These are phyloP conservation scores for Lagenidium giganteum DNA, from an alignment of 352 stramenopile genomes.

Conservation along the genomic window DNA sequence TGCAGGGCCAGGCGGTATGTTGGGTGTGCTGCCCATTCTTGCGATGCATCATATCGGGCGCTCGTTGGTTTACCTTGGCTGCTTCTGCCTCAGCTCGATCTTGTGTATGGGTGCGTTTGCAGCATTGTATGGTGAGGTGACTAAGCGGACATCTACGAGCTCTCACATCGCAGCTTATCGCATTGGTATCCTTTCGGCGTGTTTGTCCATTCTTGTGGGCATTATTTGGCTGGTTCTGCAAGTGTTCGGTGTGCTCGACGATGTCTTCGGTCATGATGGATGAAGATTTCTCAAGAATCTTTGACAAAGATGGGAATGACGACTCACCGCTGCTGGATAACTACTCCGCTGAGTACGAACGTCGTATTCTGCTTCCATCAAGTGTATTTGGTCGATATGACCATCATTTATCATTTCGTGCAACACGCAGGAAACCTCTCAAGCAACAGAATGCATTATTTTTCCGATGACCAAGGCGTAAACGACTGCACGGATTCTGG, in stretches of 20 bases:
- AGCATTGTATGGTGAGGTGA: conserved; percentile 71
- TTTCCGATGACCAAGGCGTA: too few relatives aligned
- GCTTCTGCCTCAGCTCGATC: conserved; percentile 83
- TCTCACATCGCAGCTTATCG: conserved; percentile 29
- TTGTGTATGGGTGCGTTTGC: conserved; percentile 88
- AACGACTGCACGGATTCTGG: too few relatives aligned
- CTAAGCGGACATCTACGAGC: conserved; percentile 20
- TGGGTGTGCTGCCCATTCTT: conserved; percentile 85
- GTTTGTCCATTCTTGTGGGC: conserved; percentile 59
- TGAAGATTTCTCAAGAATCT: too few relatives aligned
- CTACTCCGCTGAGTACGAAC: too few relatives aligned
- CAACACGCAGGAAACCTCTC: too few relatives aligned
- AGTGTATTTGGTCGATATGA: too few relatives aligned
- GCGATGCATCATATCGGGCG: conserved; percentile 39
- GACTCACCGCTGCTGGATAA: too few relatives aligned
- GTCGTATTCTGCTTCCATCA: too few relatives aligned
- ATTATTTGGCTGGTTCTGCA: conserved; percentile 68
- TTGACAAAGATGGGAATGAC: too few relatives aligned
- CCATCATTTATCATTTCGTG: too few relatives aligned
- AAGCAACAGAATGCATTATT: too few relatives aligned
- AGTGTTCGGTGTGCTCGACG: conserved; percentile 50
- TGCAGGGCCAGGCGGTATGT: conserved; percentile 61
- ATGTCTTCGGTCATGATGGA: conserved; percentile 39
- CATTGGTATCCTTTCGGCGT: conserved; percentile 41
- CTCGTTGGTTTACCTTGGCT: conserved; percentile 74